These are phyloP conservation scores for Erysiphe neolycopersici DNA, from an alignment of 2,329 filamentous ascomycete species.

Conservation along the genomic window DNA sequence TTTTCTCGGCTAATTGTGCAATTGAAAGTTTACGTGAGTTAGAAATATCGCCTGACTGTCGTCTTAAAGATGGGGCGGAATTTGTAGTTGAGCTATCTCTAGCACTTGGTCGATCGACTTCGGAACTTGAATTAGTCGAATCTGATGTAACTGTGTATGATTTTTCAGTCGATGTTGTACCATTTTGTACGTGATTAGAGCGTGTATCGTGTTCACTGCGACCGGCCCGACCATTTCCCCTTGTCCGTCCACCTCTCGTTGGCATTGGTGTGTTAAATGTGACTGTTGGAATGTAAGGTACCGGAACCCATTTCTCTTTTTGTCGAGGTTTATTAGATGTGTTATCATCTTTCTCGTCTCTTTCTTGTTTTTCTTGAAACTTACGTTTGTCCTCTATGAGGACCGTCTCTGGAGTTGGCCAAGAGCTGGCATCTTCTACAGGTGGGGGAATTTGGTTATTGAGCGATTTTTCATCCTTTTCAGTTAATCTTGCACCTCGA, in stretches of 20 bases:
- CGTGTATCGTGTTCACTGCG: slow-evolving; percentile 16
- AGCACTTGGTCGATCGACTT: slow-evolving; percentile 1
- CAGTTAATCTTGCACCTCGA: slow-evolving; percentile 9
- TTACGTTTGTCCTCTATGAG: slow-evolving; percentile 56
- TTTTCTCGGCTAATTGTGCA: slow-evolving; percentile 7
- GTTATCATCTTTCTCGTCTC: slow-evolving; percentile 34
- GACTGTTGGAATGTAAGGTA: slow-evolving; percentile 61
- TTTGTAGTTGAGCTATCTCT: slow-evolving; percentile 7
- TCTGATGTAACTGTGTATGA: slow-evolving; percentile 2
- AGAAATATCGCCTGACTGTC: slow-evolving; percentile 6
- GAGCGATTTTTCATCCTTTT: slow-evolving; percentile 13
- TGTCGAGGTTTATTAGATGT: slow-evolving; percentile 25
- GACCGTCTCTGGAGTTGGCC: slow-evolving; percentile 72
- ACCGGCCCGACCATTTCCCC: slow-evolving; percentile 17
- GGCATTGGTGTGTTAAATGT: slow-evolving; percentile 66
- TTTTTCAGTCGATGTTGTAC: slow-evolving; percentile 9
- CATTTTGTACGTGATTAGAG: slow-evolving; percentile 9
- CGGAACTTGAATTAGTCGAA: background rate
- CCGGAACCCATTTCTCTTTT: slow-evolving; percentile 66
- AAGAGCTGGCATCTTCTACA: slow-evolving; percentile 50
- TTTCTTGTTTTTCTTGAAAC: slow-evolving; percentile 34
- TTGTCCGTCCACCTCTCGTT: slow-evolving; percentile 27
- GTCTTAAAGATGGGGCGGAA: slow-evolving; percentile 12
- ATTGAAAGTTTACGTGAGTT: slow-evolving; percentile 7
- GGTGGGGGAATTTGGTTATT: slow-evolving; percentile 26